These are phyloP conservation scores for Globisporangium uncinulatum DNA, from an alignment of 352 stramenopile genomes.

Conservation along the genomic window DNA sequence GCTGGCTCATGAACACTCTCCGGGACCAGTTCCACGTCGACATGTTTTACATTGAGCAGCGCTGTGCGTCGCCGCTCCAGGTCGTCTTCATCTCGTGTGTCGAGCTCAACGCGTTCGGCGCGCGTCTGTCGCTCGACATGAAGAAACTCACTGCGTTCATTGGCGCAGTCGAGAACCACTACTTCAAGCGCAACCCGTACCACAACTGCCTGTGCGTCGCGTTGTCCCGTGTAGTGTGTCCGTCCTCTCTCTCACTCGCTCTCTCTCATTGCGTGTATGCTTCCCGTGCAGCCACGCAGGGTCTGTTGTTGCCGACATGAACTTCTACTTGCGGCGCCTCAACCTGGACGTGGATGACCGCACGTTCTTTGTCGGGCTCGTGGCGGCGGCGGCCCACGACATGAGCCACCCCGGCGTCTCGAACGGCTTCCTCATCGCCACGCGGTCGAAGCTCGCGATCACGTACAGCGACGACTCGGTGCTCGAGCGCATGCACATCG, in stretches of 20 bases:
- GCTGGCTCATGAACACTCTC: conserved; percentile 46
- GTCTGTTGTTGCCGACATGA: conserved; percentile 53
- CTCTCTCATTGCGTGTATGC: neutral
- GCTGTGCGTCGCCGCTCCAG: conserved; percentile 34
- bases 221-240: conserved; percentile 1
- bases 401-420: conserved; percentile 89
- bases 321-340: conserved; percentile 57
- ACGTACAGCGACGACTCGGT: conserved; percentile 91
- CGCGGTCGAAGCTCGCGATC: conserved; percentile 85
- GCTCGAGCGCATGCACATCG: conserved; percentile 75
- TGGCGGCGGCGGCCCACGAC: conserved; percentile 89
- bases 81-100: conserved; percentile 52
- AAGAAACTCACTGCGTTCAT: conserved; percentile 38
- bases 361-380: conserved; percentile 56
- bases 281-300: conserved; percentile 39
- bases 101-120: conserved; percentile 43
- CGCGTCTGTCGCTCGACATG: conserved; percentile 41
- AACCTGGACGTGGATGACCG: conserved; percentile 50
- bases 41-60: conserved; percentile 55
- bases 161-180: conserved; percentile 51
- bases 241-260: neutral
- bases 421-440: conserved; percentile 89
- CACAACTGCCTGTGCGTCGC: conserved; percentile 59
- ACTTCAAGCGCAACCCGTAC: conserved; percentile 60
- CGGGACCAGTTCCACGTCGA: conserved; percentile 58